These are phyloP conservation scores for Globisporangium nagaii DNA, from an alignment of 352 stramenopile genomes.

Conservation along the genomic window DNA sequence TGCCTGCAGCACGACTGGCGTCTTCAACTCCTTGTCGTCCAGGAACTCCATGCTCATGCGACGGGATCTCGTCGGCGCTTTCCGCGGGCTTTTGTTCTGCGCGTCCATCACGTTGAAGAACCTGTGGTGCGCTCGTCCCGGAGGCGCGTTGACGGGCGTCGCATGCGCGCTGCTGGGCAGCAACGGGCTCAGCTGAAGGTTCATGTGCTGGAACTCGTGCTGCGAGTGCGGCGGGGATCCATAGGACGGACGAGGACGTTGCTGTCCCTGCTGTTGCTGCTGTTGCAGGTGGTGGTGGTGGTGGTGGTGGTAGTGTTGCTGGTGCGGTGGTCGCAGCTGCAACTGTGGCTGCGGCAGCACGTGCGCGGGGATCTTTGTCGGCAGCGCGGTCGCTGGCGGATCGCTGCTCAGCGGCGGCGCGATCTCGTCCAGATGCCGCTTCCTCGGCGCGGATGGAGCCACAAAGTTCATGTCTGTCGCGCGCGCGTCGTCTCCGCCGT, in stretches of 20 bases:
- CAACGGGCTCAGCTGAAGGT: not conserved
- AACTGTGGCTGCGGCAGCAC: not conserved
- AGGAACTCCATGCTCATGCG: constrained; percentile 3
- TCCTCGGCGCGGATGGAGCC: not conserved
- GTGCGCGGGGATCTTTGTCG: constrained; percentile 1
- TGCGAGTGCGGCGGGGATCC: not conserved
- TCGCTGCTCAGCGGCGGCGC: constrained; percentile 7
- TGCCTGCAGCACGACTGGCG: not conserved
- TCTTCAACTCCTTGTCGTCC: constrained; percentile 6
- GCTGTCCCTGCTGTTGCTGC: not conserved
- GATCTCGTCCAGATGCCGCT: constrained; percentile 11
- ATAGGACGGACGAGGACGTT: not conserved
- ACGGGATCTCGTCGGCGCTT: constrained; percentile 3
- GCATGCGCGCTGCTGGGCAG: not conserved
- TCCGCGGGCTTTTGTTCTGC: constrained; percentile 10
- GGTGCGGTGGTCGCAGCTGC: not conserved
- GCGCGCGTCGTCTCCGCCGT: not conserved
- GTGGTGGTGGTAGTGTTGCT: not conserved
- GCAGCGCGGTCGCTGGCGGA: not conserved
- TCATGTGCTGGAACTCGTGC: constrained; percentile 1
- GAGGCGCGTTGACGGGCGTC: not conserved
- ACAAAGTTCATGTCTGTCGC: constrained; percentile 6
- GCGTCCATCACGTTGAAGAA: constrained; percentile 6
- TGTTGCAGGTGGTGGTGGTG: not conserved
- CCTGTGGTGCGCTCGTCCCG: not conserved